Conservation (phyloP, 495 filamentous ascomycete species). For the Aspergillus egyptiacus region DNA sequence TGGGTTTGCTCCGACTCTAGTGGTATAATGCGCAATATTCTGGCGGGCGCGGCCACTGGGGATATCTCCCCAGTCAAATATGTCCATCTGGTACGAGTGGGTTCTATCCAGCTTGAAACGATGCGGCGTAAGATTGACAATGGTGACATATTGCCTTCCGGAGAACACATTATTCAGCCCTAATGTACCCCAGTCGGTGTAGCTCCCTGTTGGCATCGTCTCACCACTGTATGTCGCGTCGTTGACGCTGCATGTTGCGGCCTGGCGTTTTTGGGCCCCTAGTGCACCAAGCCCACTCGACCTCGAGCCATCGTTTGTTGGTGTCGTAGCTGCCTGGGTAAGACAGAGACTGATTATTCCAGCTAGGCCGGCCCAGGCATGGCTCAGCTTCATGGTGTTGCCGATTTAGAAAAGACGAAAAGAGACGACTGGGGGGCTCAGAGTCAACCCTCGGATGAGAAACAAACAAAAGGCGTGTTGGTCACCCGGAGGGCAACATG, state of each 20-base stretch:
- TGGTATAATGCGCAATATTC: constrained; percentile 8
- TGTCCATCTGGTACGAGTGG: constrained; percentile 12
- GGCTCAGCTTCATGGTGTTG: background rate
- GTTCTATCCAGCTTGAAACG: constrained; percentile 10
- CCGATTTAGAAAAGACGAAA: background rate
- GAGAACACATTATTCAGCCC: background rate
- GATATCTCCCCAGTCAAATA: constrained; percentile 12
- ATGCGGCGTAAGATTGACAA: constrained; percentile 10
- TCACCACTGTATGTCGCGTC: constrained; percentile 9
- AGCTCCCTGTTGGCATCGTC: constrained; percentile 6
- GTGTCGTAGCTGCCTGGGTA: background rate
- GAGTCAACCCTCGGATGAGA: too few relatives aligned
- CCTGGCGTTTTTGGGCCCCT: background rate
- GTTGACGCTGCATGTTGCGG: background rate
- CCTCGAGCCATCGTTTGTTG: background rate
- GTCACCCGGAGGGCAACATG: too few relatives aligned
- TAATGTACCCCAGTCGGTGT: constrained; percentile 8
- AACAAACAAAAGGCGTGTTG: too few relatives aligned
- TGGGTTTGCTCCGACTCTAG: background rate
- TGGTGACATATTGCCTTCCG: constrained; percentile 9
- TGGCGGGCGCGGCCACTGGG: constrained; percentile 8
- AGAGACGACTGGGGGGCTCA: too few relatives aligned
- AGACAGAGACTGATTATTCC: background rate
- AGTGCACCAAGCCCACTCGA: too few relatives aligned
- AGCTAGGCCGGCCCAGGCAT: background rate